These are phyloP conservation scores for Kluyveromyces starmeri DNA, from an alignment of 805 yeast species.

Conservation along the genomic window DNA sequence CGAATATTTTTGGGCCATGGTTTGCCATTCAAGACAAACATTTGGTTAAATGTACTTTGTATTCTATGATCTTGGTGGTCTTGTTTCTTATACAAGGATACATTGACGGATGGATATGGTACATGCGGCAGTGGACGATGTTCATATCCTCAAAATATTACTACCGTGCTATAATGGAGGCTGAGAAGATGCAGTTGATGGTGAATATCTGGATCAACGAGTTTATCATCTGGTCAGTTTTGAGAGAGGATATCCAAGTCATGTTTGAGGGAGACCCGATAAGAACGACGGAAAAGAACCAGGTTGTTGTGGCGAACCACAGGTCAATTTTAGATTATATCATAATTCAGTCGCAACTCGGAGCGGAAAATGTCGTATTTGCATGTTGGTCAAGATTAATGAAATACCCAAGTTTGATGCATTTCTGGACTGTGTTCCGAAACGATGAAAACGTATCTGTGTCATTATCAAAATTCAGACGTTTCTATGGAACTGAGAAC, in stretches of 20 bases:
- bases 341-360: conserved; percentile 33
- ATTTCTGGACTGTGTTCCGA: conserved; percentile 29
- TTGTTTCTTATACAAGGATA: conserved; percentile 2
- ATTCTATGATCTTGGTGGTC: background rate
- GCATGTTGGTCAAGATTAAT: conserved; percentile 58
- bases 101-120: conserved; percentile 1
- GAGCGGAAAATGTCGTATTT: conserved; percentile 11
- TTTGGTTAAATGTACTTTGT: conserved; percentile 1
- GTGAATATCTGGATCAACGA: conserved; percentile 2
- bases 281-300: conserved; percentile 20
- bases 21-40: conserved; percentile 2
- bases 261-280: conserved; percentile 1
- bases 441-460: conserved; percentile 64
- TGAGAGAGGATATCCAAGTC: conserved; percentile 2
- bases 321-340: conserved; percentile 58
- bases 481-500: conserved; percentile 40
- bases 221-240: conserved; percentile 2
- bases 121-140: conserved; percentile 4
- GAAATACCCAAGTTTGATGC: conserved; percentile 43
- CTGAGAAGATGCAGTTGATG: background rate
- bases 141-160: conserved; percentile 1
- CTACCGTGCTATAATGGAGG: background rate
- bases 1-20: conserved; percentile 3
- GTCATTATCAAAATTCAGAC: conserved; percentile 30
- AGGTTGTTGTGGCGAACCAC: conserved; percentile 41